Percentiles rank a stretch among this genome's conserved stretches.
phyloP scores from a whole-genome alignment of 1,284 basidiomycete species.

The Fomes fomentarius region DNA sequence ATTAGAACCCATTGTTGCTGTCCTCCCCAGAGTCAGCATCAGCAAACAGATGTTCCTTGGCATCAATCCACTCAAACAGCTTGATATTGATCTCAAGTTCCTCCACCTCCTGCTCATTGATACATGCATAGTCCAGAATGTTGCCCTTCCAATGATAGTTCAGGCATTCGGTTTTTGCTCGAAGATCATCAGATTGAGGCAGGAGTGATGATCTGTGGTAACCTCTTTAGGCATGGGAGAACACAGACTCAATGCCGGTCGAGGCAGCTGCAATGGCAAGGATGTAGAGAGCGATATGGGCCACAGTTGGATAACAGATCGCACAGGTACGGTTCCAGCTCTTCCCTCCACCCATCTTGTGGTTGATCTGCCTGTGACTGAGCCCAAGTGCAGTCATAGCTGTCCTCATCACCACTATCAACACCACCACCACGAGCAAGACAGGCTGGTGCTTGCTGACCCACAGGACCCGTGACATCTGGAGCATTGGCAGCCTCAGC shows the following conservation, averaged over 20 bases:
- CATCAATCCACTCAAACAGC: neutral
- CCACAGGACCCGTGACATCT: too few species aligned
- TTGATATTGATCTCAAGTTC: neutral
- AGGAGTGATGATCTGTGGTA: neutral
- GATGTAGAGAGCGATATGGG: slow-evolving; percentile 1
- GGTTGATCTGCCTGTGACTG: neutral
- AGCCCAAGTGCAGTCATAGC: neutral
- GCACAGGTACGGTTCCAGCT: slow-evolving; percentile 4
- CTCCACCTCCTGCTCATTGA: neutral
- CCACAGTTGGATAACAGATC: neutral
- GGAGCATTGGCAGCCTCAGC: too few species aligned
- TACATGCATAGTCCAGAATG: neutral
- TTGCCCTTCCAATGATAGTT: slow-evolving; percentile 1
- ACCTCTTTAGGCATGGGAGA: slow-evolving; percentile 1
- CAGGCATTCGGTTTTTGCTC: slow-evolving; percentile 2
- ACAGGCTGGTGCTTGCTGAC: too few species aligned
- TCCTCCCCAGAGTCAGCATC: too few species aligned
- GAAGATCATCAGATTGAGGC: neutral
- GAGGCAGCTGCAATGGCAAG: neutral
- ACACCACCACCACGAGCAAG: too few species aligned
- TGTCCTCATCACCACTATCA: neutral
- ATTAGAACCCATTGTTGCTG: too few species aligned
- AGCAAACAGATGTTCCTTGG: neutral
- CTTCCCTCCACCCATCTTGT: neutral
- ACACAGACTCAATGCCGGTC: neutral